These are phyloP conservation scores for Debaryomyces sp. DNA, from an alignment of 1,139 yeast species.

Conservation along the genomic window DNA sequence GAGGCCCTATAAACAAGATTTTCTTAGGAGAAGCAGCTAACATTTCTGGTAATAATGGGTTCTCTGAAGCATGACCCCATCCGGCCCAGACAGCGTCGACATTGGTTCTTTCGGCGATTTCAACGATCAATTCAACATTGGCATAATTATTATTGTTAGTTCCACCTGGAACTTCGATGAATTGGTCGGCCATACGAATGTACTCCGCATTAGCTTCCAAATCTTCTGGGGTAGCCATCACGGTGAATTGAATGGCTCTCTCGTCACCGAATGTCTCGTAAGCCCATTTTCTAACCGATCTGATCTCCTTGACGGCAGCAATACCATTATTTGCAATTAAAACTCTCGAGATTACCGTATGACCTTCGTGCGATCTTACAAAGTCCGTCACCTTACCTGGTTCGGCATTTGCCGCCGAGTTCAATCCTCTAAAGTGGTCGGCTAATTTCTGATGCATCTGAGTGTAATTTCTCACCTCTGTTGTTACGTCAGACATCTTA, in stretches of 20 bases:
- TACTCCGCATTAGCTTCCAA: conserved; percentile 95
- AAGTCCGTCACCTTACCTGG: conserved; percentile 78
- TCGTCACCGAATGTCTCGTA: conserved; percentile 97
- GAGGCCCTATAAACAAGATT: conserved; percentile 95
- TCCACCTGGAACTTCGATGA: conserved; percentile 98
- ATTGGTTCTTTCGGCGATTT: conserved; percentile 92
- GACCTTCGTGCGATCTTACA: conserved; percentile 87
- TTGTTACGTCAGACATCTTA: conserved; percentile 7
- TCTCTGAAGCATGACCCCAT: conserved; percentile 99
- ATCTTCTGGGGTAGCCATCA: conserved; percentile 99
- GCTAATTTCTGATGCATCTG: conserved; percentile 52
- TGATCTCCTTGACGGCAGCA: conserved; percentile 97
- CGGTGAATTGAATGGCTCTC: conserved; percentile 89
- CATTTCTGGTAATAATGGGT: conserved; percentile 90
- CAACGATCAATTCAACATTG: conserved; percentile 95
- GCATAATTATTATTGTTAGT: conserved; percentile 98
- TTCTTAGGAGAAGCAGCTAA: conserved; percentile 88
- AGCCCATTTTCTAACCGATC: conserved; percentile 98
- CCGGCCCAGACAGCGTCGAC: conserved; percentile 99
- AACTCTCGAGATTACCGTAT: conserved; percentile 86
- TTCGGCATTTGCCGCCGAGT: conserved; percentile 74
- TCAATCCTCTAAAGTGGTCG: conserved; percentile 76
- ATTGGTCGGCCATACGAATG: conserved; percentile 98
- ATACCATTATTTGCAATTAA: conserved; percentile 98
- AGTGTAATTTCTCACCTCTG: conserved; percentile 26